Percentiles rank a stretch among this genome's conserved stretches.
Conservation (phyloP, 257 asterid species). For the Penstemon eatonii region DNA sequence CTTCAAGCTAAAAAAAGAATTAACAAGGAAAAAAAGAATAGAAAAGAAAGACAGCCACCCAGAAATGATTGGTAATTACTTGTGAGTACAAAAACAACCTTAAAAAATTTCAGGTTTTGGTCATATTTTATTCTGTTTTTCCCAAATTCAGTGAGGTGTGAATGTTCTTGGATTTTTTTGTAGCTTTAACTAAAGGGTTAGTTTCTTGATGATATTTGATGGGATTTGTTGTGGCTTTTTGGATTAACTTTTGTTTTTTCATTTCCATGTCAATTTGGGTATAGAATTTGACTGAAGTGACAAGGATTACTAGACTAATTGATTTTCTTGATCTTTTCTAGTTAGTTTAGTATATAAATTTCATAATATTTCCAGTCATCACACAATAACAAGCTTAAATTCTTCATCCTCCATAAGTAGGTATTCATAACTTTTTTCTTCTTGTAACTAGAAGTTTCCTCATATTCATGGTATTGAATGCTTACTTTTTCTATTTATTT, state of each 20-base stretch:
- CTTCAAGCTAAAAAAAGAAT: neutral
- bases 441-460: slow-evolving; percentile 35
- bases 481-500: neutral
- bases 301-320: slow-evolving; percentile 33
- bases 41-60: slow-evolving; percentile 26
- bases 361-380: slow-evolving; percentile 17
- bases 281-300: slow-evolving; percentile 41
- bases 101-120: slow-evolving; percentile 37
- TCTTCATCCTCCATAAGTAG: slow-evolving; percentile 6
- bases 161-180: slow-evolving; percentile 1
- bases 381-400: slow-evolving; percentile 19
- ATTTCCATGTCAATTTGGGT: slow-evolving; percentile 55
- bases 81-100: slow-evolving; percentile 46
- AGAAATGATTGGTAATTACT: slow-evolving; percentile 47
- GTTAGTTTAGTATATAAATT: slow-evolving; percentile 18
- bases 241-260: slow-evolving; percentile 37
- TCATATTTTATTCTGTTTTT: slow-evolving; percentile 32
- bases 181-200: neutral
- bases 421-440: slow-evolving; percentile 13
- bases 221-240: slow-evolving; percentile 34
- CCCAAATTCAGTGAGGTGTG: slow-evolving; percentile 22
- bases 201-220: slow-evolving; percentile 23
- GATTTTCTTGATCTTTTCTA: neutral
- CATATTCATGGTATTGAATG: neutral
- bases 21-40: neutral